phyloP scores from a whole-genome alignment of 1,284 basidiomycete species.

The Heterobasidion annosum region DNA sequence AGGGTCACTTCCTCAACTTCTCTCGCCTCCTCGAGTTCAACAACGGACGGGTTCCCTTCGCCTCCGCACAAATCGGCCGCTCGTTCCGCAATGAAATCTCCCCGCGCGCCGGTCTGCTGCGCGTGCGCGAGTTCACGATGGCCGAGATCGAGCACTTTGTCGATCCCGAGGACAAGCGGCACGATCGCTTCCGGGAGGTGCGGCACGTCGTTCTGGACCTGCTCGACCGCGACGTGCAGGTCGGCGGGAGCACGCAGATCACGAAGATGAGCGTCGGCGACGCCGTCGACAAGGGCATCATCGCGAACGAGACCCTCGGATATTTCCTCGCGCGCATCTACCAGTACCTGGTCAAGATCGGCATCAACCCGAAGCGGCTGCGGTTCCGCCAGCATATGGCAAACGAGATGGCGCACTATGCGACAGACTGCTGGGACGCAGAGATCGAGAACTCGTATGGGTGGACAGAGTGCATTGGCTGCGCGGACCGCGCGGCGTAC shows the following conservation, averaged over 20 bases:
- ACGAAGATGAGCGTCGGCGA: conserved; percentile 76
- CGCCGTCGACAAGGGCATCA: conserved; percentile 78
- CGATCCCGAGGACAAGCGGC: conserved; percentile 89
- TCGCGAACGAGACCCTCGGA: conserved; percentile 96
- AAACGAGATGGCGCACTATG: conserved; percentile 99
- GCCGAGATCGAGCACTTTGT: conserved; percentile 99
- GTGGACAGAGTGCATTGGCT: conserved; percentile 99
- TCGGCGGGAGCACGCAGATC: conserved; percentile 64
- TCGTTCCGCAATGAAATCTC: conserved; percentile 99
- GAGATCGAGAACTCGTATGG: conserved; percentile 94
- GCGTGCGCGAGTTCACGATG: conserved; percentile 99
- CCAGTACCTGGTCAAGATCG: conserved; percentile 88
- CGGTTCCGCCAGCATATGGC: conserved; percentile 97
- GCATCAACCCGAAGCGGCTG: conserved; percentile 79
- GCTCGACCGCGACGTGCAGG: conserved; percentile 80
- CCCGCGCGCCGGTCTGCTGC: conserved; percentile 90
- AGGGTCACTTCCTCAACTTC: conserved; percentile 99
- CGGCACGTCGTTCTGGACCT: conserved; percentile 70
- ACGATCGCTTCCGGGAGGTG: conserved; percentile 79
- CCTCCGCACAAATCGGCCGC: conserved; percentile 94
- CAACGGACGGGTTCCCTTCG: conserved; percentile 94
- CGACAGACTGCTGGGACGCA: conserved; percentile 98
- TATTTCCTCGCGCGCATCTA: conserved; percentile 95
- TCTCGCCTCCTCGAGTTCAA: conserved; percentile 96
- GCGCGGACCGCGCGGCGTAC: conserved; percentile 96